Percentiles rank a stretch among this genome's conserved stretches.
These are phyloP conservation scores for Torulaspora maleeae DNA, from an alignment of 805 yeast species.

Conservation along the genomic window DNA sequence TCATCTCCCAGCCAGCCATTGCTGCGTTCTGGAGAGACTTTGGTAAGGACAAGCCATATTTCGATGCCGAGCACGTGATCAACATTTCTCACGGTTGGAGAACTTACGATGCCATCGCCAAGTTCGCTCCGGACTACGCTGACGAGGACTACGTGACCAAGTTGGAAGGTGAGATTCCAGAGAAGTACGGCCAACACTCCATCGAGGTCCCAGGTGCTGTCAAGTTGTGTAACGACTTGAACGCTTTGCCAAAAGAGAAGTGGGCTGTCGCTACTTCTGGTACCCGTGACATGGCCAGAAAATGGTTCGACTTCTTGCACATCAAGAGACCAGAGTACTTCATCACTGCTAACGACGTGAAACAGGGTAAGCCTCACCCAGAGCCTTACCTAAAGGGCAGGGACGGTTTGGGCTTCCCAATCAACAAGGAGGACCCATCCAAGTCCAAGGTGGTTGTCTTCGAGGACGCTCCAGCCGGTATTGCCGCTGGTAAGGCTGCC, in stretches of 20 bases:
- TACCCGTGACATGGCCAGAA: slow-evolving; percentile 66
- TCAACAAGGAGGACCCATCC: slow-evolving; percentile 36
- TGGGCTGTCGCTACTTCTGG: slow-evolving; percentile 92
- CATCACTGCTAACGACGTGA: slow-evolving; percentile 77
- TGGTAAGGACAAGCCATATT: slow-evolving; percentile 61
- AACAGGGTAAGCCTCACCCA: slow-evolving; percentile 81
- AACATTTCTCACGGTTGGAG: slow-evolving; percentile 79
- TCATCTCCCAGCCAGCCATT: slow-evolving; percentile 76
- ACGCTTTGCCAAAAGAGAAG: slow-evolving; percentile 49
- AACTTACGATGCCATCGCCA: slow-evolving; percentile 70
- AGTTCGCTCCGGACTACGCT: slow-evolving; percentile 72
- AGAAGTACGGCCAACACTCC: slow-evolving; percentile 67
- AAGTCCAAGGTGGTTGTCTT: slow-evolving; percentile 55
- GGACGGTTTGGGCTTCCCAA: slow-evolving; percentile 37
- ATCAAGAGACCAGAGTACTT: slow-evolving; percentile 64
- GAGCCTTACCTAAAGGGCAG: slow-evolving; percentile 68
- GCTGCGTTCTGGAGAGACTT: slow-evolving; percentile 78
- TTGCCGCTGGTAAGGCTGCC: slow-evolving; percentile 75
- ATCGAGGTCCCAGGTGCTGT: slow-evolving; percentile 73
- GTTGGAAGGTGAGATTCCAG: slow-evolving; percentile 66
- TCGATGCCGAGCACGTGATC: slow-evolving; percentile 65
- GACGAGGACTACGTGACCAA: slow-evolving; percentile 57
- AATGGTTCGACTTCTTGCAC: slow-evolving; percentile 69
- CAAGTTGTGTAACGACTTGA: slow-evolving; percentile 52
- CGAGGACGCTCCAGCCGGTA: slow-evolving; percentile 89